Evolutionary conservation across 2,329 filamentous ascomycete genomes (phyloP), one percentile per base, ranked within the genome.

Genomic region (Fusarium xylarioides): DNA sequence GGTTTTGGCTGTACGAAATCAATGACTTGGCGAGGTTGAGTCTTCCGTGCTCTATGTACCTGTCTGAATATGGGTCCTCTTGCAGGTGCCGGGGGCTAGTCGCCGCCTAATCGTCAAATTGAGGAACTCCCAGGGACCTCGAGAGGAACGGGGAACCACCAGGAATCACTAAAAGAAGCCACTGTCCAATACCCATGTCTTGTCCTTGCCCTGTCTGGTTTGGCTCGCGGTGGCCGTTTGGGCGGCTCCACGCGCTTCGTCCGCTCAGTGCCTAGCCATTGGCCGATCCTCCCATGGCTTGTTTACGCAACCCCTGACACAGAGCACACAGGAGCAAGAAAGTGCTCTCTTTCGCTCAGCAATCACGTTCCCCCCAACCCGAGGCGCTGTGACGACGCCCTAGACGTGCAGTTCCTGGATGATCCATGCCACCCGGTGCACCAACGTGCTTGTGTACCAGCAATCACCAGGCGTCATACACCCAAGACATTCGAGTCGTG

Each of bases 21-120:
- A 64, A 55, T 74, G 68, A 74, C 68, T 68, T 64, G 62, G 58
- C 67, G 49, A 72, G 70, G 70, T 65, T 64, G 35, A 67, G 68
- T 66, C 53, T 62, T 63, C 26, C 19, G 26, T 47, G 21, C 35
- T 54, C 34, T 40, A 28, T 38, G 50, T 53, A 54, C 35, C 50
- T 40, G 23, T 57, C 60, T 63, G 61, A 52, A 56, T 72, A 64
- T 56, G 67, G 56, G 60, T 63, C 58, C 55, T 68, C 55, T 66
- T 75, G 63, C 73, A 73, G 69, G 60, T 71, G 64, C 70, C 66
- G 71, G 76, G 66, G 74, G 74, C 68, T 74, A 77, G 71, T 77
- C 66, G 66, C 74, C 73, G 72, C 74, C 76, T 70, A 73, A 67
- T 62, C 56, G 54, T 44, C 49, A 69, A 72, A 66, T 57, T 50